Base-by-base conservation (phyloP, 2,329 filamentous ascomycete species). In the Aspergillus quadricinctus region DNA sequence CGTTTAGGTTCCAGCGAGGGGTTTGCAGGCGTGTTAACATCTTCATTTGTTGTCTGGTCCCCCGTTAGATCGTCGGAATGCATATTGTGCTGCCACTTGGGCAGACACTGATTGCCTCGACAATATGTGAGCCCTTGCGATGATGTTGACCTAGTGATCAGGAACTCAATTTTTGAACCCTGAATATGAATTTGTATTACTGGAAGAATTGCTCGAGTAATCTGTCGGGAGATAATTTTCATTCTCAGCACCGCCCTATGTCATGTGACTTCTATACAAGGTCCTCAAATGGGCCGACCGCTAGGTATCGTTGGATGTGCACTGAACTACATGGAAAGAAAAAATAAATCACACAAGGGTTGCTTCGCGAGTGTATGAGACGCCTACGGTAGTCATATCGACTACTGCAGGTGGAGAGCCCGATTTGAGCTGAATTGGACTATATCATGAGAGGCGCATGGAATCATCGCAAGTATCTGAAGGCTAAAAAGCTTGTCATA, bases 1-100 rank as follows among this genome's bases (percentile, higher is more conserved):
- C 46, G 55, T 54, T 61, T 63, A 23, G 27, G 19, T 10, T 37
- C 27, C 14, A 46, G 43, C 48, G 19, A 28, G 37, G 21, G 25
- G 21, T 35, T 52, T 17, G 31, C 50, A 25, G 48, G 29, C 25
- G 29, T 53, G 35, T 48, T 49, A 10, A 8, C 4, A 8, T 17
- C 23, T 4, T 8, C 41, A 7, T 11, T 40, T 27, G 29, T 14
- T 10, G 50, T 43, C 5, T 10, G 21, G 23, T 9, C 29, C 11
- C 48, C n/a, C 19, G 19, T 48, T 43, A 10, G 3, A 29, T 11
- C 10, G 28, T 48, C 37, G 52, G 37, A 31, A 11, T 48, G 27
- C 52, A 55, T 49, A 53, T 48, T 48, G 21, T 14, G 19, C n/a
- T 50, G 49, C n/a, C 43, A 27, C 43, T 46, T 23, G 11, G 21